phyloP scores from a whole-genome alignment of 768 basidiomycete species.

The Stropharia rugosoannulata region DNA sequence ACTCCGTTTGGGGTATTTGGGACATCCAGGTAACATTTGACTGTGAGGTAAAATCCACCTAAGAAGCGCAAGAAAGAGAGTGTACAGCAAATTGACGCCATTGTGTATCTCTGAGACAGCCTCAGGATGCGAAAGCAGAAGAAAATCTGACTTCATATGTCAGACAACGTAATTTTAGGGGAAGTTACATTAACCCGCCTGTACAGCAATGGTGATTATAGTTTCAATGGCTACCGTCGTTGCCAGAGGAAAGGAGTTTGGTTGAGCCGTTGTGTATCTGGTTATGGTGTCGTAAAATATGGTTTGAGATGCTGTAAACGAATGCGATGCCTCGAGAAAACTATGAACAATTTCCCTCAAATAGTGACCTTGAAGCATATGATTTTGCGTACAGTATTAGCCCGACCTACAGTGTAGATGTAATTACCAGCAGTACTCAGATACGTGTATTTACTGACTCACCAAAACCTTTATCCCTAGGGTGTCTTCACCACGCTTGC shows the following conservation, averaged over 20 bases:
- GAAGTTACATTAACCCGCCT: background rate
- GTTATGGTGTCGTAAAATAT: background rate
- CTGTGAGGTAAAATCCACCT: constrained; percentile 6
- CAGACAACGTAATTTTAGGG: no score
- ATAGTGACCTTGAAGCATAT: background rate
- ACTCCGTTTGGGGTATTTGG: constrained; percentile 10
- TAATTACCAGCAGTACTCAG: background rate
- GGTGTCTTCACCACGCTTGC: background rate
- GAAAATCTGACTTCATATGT: background rate
- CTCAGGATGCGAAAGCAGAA: constrained; percentile 11
- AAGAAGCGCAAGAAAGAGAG: constrained; percentile 13
- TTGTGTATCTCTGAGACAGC: constrained; percentile 2
- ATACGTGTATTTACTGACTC: background rate
- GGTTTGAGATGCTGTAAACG: background rate
- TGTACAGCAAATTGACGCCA: constrained; percentile 1
- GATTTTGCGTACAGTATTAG: background rate
- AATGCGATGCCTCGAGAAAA: background rate
- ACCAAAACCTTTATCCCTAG: constrained; percentile 13
- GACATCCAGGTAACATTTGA: constrained; percentile 13
- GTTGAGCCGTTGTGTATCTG: background rate
- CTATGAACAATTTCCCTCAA: background rate
- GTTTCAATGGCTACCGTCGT: constrained; percentile 10
- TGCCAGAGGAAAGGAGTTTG: constrained; percentile 11
- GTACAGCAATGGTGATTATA: constrained; percentile 11
- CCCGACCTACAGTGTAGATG: background rate